Evolutionary conservation across 805 yeast genomes (phyloP).

Genomic region (Nakazawaea laoshanensis): DNA sequence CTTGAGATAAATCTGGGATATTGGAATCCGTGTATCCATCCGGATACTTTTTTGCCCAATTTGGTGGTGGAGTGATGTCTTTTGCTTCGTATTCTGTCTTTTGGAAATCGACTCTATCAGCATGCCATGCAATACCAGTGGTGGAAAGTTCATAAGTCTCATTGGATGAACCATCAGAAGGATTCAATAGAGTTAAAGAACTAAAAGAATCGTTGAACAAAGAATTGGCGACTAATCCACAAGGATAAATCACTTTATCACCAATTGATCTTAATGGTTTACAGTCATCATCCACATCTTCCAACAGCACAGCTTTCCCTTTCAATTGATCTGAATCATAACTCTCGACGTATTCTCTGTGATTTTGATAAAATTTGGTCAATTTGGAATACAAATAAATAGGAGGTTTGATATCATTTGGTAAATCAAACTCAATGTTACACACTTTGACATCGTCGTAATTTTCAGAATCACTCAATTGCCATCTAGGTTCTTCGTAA

Average conservation of each 20-base stretch:
- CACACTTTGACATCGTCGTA: conserved; percentile 38
- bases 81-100: conserved; percentile 58
- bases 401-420: conserved; percentile 62
- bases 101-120: conserved; percentile 67
- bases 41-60: conserved; percentile 76
- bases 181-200: conserved; percentile 36
- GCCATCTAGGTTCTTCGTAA: conserved; percentile 55
- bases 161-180: conserved; percentile 25
- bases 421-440: conserved; percentile 61
- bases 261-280: conserved; percentile 37
- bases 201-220: conserved; percentile 81
- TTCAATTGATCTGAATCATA: conserved; percentile 73
- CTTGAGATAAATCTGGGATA: conserved; percentile 62
- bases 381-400: conserved; percentile 74
- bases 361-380: conserved; percentile 91
- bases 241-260: conserved; percentile 61
- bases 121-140: conserved; percentile 74
- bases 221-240: conserved; percentile 93
- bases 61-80: conserved; percentile 89
- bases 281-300: conserved; percentile 42
- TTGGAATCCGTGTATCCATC: conserved; percentile 82
- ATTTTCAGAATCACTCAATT: conserved; percentile 24
- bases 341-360: conserved; percentile 85
- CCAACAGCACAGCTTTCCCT: conserved; percentile 58
- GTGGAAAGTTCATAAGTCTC: conserved; percentile 35